phyloP scores from a whole-genome alignment of 1,284 basidiomycete genomes.

The Caloboletus firmus region DNA sequence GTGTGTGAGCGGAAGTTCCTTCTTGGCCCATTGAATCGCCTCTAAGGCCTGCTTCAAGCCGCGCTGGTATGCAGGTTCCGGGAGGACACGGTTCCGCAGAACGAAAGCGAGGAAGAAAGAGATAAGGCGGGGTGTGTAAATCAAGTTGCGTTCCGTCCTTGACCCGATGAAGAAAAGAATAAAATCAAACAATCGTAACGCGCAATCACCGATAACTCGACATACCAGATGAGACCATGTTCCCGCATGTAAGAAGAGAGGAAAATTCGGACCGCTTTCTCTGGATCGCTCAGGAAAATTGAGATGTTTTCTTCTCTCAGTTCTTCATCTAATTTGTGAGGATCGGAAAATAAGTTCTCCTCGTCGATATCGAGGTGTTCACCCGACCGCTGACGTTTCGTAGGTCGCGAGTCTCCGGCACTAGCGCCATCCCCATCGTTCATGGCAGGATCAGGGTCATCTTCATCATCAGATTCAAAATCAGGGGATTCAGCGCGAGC shows the following conservation, averaged over 20 bases:
- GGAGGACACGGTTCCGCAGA: conserved; percentile 55
- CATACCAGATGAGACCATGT: conserved; percentile 63
- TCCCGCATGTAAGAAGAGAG: conserved; percentile 64
- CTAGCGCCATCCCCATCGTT: neutral
- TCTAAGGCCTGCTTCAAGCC: conserved; percentile 49
- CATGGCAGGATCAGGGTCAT: conserved; percentile 15
- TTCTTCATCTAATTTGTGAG: conserved; percentile 37
- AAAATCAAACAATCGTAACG: neutral
- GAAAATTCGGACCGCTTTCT: conserved; percentile 52
- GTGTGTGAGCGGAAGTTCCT: conserved; percentile 58
- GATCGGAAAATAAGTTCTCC: conserved; percentile 33
- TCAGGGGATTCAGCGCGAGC: conserved; percentile 31
- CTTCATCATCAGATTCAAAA: conserved; percentile 30
- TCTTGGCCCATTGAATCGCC: conserved; percentile 48
- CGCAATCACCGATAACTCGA: neutral
- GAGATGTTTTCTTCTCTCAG: conserved; percentile 47
- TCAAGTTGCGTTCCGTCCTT: conserved; percentile 46
- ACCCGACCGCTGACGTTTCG: conserved; percentile 24
- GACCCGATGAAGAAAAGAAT: neutral
- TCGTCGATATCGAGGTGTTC: conserved; percentile 24
- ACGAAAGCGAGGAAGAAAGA: conserved; percentile 64
- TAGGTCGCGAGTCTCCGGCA: conserved; percentile 8
- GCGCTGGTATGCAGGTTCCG: conserved; percentile 40
- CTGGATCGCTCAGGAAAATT: conserved; percentile 59
- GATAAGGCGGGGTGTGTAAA: conserved; percentile 54